A percentile compares a stretch with the other conserved stretches of the same genome.
These are phyloP conservation scores for Hyphopichia wangnamkhiaoensis DNA, from an alignment of 1,139 yeast species.

Conservation along the genomic window DNA sequence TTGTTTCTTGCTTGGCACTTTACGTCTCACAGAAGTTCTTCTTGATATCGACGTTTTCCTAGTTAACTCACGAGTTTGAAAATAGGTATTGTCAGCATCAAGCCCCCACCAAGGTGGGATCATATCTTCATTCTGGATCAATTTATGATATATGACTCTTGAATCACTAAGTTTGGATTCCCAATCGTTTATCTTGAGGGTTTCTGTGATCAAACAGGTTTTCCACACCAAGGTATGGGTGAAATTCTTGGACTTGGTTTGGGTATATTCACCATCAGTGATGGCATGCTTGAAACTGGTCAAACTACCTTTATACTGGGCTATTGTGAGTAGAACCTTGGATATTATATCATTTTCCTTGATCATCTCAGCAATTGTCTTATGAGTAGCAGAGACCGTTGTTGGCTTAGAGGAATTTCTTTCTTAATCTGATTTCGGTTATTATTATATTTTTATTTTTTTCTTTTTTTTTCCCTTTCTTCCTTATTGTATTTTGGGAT, in stretches of 20 bases:
- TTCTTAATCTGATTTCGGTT: background rate
- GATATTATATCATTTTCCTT: slow-evolving; percentile 42
- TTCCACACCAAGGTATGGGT: slow-evolving; percentile 44
- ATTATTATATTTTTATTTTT: too few species aligned
- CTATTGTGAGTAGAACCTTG: slow-evolving; percentile 38
- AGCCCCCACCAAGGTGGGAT: slow-evolving; percentile 42
- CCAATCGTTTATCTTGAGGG: slow-evolving; percentile 41
- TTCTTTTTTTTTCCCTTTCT: too few species aligned
- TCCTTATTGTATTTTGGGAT: too few species aligned
- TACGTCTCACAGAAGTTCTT: slow-evolving; percentile 6
- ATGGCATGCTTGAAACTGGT: slow-evolving; percentile 32
- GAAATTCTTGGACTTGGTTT: slow-evolving; percentile 21
- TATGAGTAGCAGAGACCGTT: too few species aligned
- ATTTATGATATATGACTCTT: slow-evolving; percentile 40
- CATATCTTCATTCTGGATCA: slow-evolving; percentile 33
- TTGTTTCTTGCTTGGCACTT: slow-evolving; percentile 12
- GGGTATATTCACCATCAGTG: slow-evolving; percentile 33
- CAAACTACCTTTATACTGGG: slow-evolving; percentile 38
- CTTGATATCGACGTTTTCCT: slow-evolving; percentile 12
- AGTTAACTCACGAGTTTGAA: slow-evolving; percentile 17
- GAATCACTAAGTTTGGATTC: slow-evolving; percentile 27
- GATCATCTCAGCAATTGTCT: too few species aligned
- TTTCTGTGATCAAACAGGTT: slow-evolving; percentile 37
- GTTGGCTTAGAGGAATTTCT: too few species aligned
- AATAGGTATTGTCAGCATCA: slow-evolving; percentile 32